Evolutionary conservation across 306 rosid genomes (phyloP), one percentile per base, ranked within the genome.

Genomic region (Begonia peltatifolia): DNA sequence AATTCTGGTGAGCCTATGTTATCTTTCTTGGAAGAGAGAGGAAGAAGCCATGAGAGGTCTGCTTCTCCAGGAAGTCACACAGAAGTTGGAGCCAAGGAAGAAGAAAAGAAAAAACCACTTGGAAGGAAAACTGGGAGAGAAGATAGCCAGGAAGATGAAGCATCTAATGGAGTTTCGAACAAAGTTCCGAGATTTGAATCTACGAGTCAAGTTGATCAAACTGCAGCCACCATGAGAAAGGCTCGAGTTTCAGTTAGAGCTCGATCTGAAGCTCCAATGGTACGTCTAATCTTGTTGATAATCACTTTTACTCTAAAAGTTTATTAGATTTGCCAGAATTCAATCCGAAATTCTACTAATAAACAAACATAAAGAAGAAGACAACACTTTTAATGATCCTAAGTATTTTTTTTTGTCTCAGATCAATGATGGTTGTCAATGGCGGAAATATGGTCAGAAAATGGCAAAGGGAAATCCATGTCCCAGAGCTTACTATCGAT

Each of bases 401-500:
- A 2, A 30, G 38, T 5, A 30, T 30, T 30, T 30, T 30, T 30
- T 30, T 30, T 30, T 42, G 17, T 56, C 18, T 52, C 58, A 87
- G 95, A 76, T 87, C 14, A 74, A 60, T 54, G 93, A 87, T 70
- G 93, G 95, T 7, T 83, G 95, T 41, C 95, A 87, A 61, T 87
- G 93, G 95, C 60, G 95, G 35, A 87, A 87, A 67, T 87, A 87
- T 64, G 95, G 95, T 7, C 95, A 87, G 63, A 87, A 87, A 53
- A 76, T 74, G 77, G 80, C 89, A 1, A 87, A 87, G 70, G 93
- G 94, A 53, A 87, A 78, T 48, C 89, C 89, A 5, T 78, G 84
- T 64, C 89, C 95, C 54, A 75, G 93, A 53, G 89, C 93, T 63
- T 87, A 87, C 71, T 87, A 80, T 47, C 56, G 89, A 2, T 87